Evolutionary conservation across 2,329 filamentous ascomycete genomes (phyloP), one percentile per base, ranked within the genome.

Genomic region (Claviceps sp.): DNA sequence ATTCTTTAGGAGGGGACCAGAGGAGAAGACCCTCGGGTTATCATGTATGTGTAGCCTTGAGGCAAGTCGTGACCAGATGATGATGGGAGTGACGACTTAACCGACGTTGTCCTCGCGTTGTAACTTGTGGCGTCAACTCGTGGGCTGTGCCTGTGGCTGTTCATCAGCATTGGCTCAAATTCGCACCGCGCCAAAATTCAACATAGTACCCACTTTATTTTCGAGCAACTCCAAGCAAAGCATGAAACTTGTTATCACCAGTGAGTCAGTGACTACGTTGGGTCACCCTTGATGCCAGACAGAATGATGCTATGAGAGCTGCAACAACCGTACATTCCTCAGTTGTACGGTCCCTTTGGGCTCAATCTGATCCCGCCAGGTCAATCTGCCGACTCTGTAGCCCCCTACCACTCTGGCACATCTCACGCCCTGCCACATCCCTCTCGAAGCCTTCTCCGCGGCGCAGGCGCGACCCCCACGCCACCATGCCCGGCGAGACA

Each of bases 401-500:
- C 24, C 20, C 24, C 22, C 40, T 26, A 20, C 40, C 38, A 44
- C 43, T 20, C 43, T 26, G 41, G 18, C 51, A 42, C 6, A 16
- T 50, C 14, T 50, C 44, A 40, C 54, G 55, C 20, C 42, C 7
- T 16, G 41, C 40, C 13, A 59, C 59, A 24, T 55, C 58, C 3
- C 40, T 51, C 30, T 46, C 48, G 24, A 43, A 48, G 22, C n/a
- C 51, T 13, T 43, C 49, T 16, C 52, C 5, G 20, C 47, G 42
- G 30, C 48, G 5, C 20, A 48, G 18, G 34, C 46, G 38, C 37
- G 38, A 52, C 40, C 47, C 47, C 24, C 42, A 44, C 37, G 6
- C 6, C 55, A 63, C 59, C 52, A 70, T 64, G 65, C 57, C 63
- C 13, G 58, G 61, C 30, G 62, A 66, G 16, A 52, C 59, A 20